Base-by-base conservation (phyloP, 1,139 yeast genomes). In the Geotrichum candidum region DNA sequence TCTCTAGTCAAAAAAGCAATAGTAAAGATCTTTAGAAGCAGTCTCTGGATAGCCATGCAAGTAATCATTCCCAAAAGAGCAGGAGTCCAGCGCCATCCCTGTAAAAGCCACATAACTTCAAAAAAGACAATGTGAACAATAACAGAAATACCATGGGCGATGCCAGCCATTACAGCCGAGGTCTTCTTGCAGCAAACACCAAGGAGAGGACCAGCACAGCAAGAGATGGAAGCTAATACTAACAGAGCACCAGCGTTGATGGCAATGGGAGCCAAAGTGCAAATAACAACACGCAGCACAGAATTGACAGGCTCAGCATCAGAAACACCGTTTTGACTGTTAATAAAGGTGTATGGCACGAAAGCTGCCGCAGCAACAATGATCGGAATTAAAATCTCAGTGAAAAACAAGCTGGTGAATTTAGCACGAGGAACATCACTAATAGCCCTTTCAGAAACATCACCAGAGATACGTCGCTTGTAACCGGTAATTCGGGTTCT, bases 401-500 rank as follows among this genome's bases (percentile, higher is more conserved):
- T 90, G 74, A 92, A 82, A 72, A 91, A 79, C 66, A 94, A 77
- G 74, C 92, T 92, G 57, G 90, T 78, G 81, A 96, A 88, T 74
- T 90, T 96, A 67, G 98, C 97, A 80, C 98, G 89, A 59, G 92
- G 80, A 66, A 95, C 86, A 76, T 95, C 99, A 77, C 97, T 97
- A 65, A 96, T 92, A 71, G 89, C 84, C 80, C 90, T 90, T 80
- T 95, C 99, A 66, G 96, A 88, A 67, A 84, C 85, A 72, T 90
- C 96, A 68, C 96, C 96, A 61, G 81, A 68, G 71, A 89, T 80
- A 81, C 90, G 91, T 72, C 97, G 84, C 85, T 94, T 94, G 88
- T 90, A 92, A 82, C 99, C 99, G 68, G 99, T 94, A 68, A 94
- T 83, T 80, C 98, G 89, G 55, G 99, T 90, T 84, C 99, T 88